Evolutionary conservation across 2,329 filamentous ascomycete species (phyloP).

Genomic region (Nakataea oryzae): DNA sequence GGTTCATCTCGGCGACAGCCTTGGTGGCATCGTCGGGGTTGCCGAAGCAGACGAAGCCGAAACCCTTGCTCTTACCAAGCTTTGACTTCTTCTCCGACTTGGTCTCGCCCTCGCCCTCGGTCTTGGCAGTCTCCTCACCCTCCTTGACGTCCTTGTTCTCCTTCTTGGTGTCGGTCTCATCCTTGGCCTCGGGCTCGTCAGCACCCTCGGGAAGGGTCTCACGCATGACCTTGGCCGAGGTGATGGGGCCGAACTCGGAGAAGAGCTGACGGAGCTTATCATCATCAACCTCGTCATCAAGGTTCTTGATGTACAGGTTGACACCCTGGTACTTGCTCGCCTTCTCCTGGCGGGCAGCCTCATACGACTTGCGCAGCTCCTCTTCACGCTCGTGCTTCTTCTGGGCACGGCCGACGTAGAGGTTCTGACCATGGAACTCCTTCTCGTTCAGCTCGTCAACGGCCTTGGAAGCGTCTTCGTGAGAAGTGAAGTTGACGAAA

Average conservation of each 20-base stretch:
- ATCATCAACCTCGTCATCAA: slow-evolving; percentile 93
- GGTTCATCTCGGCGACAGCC: slow-evolving; percentile 98
- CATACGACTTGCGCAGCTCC: slow-evolving; percentile 97
- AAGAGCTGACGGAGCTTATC: slow-evolving; percentile 96
- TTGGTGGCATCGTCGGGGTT: slow-evolving; percentile 99
- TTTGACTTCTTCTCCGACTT: slow-evolving; percentile 52
- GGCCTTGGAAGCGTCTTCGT: slow-evolving; percentile 75
- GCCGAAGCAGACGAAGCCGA: slow-evolving; percentile 99
- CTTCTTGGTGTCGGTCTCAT: slow-evolving; percentile 36
- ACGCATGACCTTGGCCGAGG: slow-evolving; percentile 98
- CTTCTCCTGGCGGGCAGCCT: slow-evolving; percentile 95
- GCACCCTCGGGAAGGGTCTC: slow-evolving; percentile 55
- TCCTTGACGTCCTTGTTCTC: slow-evolving; percentile 37
- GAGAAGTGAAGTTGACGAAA: slow-evolving; percentile 90
- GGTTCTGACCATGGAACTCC: slow-evolving; percentile 87
- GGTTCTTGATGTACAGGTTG: slow-evolving; percentile 99
- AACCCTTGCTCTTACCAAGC: slow-evolving; percentile 98
- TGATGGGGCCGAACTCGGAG: slow-evolving; percentile 84
- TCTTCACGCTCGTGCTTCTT: slow-evolving; percentile 99
- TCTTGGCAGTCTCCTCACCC: slow-evolving; percentile 35
- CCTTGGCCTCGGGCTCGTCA: slow-evolving; percentile 40
- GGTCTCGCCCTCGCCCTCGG: slow-evolving; percentile 47
- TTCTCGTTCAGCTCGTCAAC: slow-evolving; percentile 88
- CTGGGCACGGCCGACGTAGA: slow-evolving; percentile 96
- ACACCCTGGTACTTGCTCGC: slow-evolving; percentile 98